Conservation (phyloP, 352 stramenopile species). For the Stramenopiles sp. region DNA sequence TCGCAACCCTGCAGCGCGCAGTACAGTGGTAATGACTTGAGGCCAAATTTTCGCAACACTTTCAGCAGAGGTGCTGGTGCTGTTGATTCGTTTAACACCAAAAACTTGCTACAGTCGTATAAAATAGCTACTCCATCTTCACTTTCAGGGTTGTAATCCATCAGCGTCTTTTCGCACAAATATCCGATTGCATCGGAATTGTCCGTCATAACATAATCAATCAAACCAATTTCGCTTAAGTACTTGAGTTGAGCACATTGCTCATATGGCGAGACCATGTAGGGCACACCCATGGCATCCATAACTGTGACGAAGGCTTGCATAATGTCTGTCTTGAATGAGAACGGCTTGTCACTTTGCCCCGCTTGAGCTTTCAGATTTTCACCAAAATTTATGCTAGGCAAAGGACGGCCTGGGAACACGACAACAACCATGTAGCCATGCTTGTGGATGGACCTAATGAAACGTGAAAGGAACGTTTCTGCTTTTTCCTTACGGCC, state of each 20-base stretch:
- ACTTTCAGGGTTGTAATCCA: neutral
- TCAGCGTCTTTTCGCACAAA: neutral
- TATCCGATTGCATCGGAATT: neutral
- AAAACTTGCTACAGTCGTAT: neutral
- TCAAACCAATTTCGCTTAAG: neutral
- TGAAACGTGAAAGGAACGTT: neutral
- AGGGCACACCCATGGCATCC: neutral
- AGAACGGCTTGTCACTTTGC: neutral
- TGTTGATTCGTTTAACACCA: neutral
- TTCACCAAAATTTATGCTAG: neutral
- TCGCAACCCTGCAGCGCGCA: too few species aligned
- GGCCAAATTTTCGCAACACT: neutral
- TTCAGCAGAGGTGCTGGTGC: neutral
- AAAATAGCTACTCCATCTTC: neutral
- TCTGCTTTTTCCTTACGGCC: neutral
- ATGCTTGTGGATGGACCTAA: neutral
- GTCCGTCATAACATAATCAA: neutral
- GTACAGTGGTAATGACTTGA: neutral
- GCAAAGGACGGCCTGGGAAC: neutral
- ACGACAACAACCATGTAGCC: neutral
- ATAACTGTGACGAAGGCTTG: neutral
- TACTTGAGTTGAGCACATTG: neutral
- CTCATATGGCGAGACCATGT: neutral
- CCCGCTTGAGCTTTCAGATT: neutral
- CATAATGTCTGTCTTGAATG: neutral